Conservation (phyloP, 176 grass and related monocot genomes). For the Coix lacrymajobi region DNA sequence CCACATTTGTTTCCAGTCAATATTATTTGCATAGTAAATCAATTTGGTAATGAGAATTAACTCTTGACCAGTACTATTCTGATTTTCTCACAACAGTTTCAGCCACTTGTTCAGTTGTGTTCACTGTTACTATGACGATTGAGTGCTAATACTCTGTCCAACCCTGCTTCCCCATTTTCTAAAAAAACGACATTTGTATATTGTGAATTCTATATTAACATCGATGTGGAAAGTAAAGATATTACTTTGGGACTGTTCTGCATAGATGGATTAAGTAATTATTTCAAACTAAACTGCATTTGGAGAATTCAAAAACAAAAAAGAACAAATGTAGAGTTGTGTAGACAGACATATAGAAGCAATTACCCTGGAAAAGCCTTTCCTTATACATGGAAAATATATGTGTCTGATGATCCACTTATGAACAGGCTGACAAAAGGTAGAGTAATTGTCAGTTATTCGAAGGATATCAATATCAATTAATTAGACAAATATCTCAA, state of each 20-base stretch:
- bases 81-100: not conserved
- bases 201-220: not conserved
- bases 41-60: not conserved
- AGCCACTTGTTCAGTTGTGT: not conserved
- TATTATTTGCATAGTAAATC: not conserved
- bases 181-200: not conserved
- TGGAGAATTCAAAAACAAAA: not conserved
- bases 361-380: slow-evolving; percentile 77
- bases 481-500: slow-evolving; percentile 1
- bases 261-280: not conserved
- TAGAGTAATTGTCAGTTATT: slow-evolving; percentile 30
- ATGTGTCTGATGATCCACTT: slow-evolving; percentile 92
- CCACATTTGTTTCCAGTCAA: not conserved
- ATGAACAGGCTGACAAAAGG: slow-evolving; percentile 81
- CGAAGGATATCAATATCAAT: slow-evolving; percentile 1
- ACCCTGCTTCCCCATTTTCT: not conserved
- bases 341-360: not conserved
- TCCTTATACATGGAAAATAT: slow-evolving; percentile 93
- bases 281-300: not conserved
- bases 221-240: not conserved
- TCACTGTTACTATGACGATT: not conserved
- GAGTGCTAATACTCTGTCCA: not conserved
- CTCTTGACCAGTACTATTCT: not conserved
- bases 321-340: not conserved
- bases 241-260: not conserved